A percentile compares a stretch with the other conserved stretches of the same genome.
Conservation (phyloP, 2,329 filamentous ascomycete species). For the Aspergillus unguis region DNA sequence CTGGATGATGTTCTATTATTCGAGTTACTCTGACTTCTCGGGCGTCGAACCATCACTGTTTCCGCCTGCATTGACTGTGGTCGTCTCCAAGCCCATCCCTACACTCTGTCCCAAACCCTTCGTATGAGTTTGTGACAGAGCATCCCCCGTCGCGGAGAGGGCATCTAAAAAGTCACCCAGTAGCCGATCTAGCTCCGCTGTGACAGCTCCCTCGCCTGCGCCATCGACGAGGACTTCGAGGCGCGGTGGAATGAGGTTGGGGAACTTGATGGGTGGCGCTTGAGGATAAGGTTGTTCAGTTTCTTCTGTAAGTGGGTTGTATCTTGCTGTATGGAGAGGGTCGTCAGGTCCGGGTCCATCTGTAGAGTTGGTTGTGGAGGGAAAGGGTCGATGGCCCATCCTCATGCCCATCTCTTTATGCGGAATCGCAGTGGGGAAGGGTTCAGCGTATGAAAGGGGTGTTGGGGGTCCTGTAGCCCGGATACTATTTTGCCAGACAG, state of each 20-base stretch:
- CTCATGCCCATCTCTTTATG: slow-evolving; percentile 16
- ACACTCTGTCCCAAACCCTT: too few relatives aligned
- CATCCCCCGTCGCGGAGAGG: slow-evolving; percentile 37
- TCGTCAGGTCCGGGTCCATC: slow-evolving; percentile 1
- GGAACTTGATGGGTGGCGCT: slow-evolving; percentile 32
- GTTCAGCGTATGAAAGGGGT: slow-evolving; percentile 18
- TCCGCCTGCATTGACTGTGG: too few relatives aligned
- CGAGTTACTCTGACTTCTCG: too few relatives aligned
- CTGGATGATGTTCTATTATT: too few relatives aligned
- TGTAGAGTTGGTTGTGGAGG: neutral
- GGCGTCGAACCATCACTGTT: too few relatives aligned
- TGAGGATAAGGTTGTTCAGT: neutral
- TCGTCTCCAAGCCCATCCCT: too few relatives aligned
- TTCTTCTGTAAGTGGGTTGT: slow-evolving; percentile 1
- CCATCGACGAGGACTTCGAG: slow-evolving; percentile 38
- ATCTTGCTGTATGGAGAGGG: slow-evolving; percentile 22
- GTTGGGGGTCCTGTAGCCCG: neutral
- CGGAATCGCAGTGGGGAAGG: slow-evolving; percentile 27
- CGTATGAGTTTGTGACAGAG: slow-evolving; percentile 16
- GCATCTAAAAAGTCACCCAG: slow-evolving; percentile 40
- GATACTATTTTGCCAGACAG: slow-evolving; percentile 31
- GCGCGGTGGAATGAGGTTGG: slow-evolving; percentile 37
- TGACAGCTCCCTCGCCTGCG: slow-evolving; percentile 35
- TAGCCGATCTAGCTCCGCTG: slow-evolving; percentile 41
- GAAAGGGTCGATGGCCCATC: slow-evolving; percentile 18